These are phyloP conservation scores for Leishmania amazonensis DNA, from an alignment of 208 protist species.

Conservation along the genomic window DNA sequence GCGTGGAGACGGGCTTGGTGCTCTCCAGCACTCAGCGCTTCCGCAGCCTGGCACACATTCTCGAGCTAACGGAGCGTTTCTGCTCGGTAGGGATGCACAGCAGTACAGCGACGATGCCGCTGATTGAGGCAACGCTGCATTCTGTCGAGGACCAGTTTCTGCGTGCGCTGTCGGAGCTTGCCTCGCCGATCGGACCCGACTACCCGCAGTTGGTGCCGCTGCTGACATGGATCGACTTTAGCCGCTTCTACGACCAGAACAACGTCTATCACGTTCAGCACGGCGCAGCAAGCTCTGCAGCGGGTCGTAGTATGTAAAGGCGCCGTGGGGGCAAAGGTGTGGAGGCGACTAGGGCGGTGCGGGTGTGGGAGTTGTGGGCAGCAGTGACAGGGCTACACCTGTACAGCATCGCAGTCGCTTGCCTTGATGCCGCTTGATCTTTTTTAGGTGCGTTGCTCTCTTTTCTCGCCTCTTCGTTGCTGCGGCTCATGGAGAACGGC, in stretches of 20 bases:
- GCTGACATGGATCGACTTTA: conserved; percentile 88
- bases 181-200: conserved; percentile 72
- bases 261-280: conserved; percentile 86
- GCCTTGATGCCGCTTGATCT: not conserved
- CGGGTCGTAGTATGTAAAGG: not conserved
- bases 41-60: conserved; percentile 66
- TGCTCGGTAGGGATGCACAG: conserved; percentile 74
- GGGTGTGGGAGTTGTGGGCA: not conserved
- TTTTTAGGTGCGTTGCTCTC: not conserved
- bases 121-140: conserved; percentile 63
- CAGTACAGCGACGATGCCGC: conserved; percentile 48
- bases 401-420: not conserved
- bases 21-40: conserved; percentile 76
- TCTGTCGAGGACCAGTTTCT: conserved; percentile 68
- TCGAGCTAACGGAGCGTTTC: conserved; percentile 76
- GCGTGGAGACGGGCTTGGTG: conserved; percentile 68
- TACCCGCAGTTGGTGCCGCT: conserved; percentile 86
- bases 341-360: not conserved
- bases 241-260: conserved; percentile 80
- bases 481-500: not conserved
- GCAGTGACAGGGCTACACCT: not conserved
- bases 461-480: not conserved
- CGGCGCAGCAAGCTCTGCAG: conserved; percentile 20
- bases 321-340: not conserved
- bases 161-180: conserved; percentile 73